Base-by-base conservation (phyloP, 2,329 filamentous ascomycete genomes). In the Rhytidhysteron rufulum region DNA sequence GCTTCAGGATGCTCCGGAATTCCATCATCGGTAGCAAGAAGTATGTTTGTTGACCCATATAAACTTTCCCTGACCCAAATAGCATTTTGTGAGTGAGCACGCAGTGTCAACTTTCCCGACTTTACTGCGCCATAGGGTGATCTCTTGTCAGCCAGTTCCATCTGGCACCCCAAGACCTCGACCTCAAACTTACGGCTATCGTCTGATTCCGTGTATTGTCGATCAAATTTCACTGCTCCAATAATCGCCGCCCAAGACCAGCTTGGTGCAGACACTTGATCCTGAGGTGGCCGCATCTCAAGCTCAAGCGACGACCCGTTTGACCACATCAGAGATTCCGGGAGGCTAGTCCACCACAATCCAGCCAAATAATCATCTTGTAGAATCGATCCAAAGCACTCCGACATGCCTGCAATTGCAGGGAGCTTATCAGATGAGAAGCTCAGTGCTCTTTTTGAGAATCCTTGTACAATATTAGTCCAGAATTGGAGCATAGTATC, bases 391-490 rank as follows among this genome's bases (percentile, higher is more conserved):
- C 33, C 35, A 35, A 41, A 47, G 6, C 44, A 13, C 10, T 31
- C 34, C 20, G 47, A 42, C 19, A 48, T 31, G 16, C 42, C 41
- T 8, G 42, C 40, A 24, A 44, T 43, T 5, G 44, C 44, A 2
- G 42, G 36, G 6, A 47, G 36, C 24, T 51, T 49, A 37, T 51
- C 49, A 16, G 22, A 32, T 18, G 46, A 39, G 18, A 36, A 33
- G 1, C 40, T 49, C 8, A 51, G 31, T 11, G 47, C 41, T 9
- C 33, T 41, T 13, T 42, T 31, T 44, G 44, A 49, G 18, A 15
- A 19, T 3, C 35, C 31, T 5, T 34, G 31, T 17, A 16, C 13
- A 8, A n/a, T 8, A 24, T 33, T 24, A 4, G 22, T 25, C 10
- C 11, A 3, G 15, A 19, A 18, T 13, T 22, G 10, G 24, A 27